Base-by-base conservation (phyloP, 2,329 filamentous ascomycete species). In the Xylariomycetidae sp. region DNA sequence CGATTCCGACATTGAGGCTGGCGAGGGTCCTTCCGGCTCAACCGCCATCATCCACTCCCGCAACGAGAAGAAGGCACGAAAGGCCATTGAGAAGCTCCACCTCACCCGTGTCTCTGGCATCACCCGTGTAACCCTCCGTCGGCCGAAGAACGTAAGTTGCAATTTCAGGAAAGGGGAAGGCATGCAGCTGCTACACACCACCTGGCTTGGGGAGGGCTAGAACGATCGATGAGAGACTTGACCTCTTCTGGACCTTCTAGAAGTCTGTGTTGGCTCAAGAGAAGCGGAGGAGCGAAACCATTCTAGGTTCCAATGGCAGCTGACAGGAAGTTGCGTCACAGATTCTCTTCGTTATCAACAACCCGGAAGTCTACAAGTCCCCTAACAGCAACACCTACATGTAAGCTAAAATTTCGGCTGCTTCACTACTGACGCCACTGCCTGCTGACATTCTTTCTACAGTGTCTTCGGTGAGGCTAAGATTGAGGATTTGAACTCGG, bases 51-150 rank as follows among this genome's bases (percentile, higher is more conserved):
- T 98, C 61, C 90, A 97, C 80, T 95, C 88, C 63, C 88, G 92
- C 69, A 97, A 97, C 74, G 92, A 98, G 85, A 98, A 98, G 86
- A 98, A 98, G 83, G 94, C 92, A 57, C 85, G 92, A 72, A 98
- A 98, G 81, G 88, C 89, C 60, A 94, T 98, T 64, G 86, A 88
- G 68, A 98, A 98, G 82, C 82, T 97, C 62, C 89, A 94, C 64
- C 75, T 98, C 63, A 92, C 88, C 77, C 88, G 90, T 61, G 85
- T 98, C 53, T 85, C 86, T 59, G 94, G 92, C 63, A 98, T 98
- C 70, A 98, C 92, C 59, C 84, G 92, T 62, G 94, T 98, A 58
- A 98, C 94, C 51, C 82, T 98, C 61, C 86, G 92, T 70, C 80
- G 94, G 68, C 94, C 94, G 58, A 98, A 98, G 82, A 96, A 96